Percentiles rank a stretch among this genome's conserved stretches.
These are phyloP conservation scores for Hypoxylon sp. DNA, from an alignment of 2,329 filamentous ascomycete genomes.

Conservation along the genomic window DNA sequence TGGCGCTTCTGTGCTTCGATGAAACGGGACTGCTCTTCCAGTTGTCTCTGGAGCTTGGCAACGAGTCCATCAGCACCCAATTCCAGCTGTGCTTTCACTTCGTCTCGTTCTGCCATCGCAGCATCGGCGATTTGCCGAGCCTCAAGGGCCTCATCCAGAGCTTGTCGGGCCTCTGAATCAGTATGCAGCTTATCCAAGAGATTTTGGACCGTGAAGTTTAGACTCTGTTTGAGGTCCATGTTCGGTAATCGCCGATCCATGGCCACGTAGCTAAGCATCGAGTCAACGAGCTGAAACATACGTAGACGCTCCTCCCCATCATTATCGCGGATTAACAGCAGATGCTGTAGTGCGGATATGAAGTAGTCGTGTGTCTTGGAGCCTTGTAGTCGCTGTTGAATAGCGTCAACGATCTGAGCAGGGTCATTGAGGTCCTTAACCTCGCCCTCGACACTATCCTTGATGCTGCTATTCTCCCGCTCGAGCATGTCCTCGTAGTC, in stretches of 20 bases:
- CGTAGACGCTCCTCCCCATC: slow-evolving; percentile 91
- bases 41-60: slow-evolving; percentile 88
- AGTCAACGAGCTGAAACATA: slow-evolving; percentile 97
- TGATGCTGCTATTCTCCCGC: slow-evolving; percentile 88
- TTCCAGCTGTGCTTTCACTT: slow-evolving; percentile 89
- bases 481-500: slow-evolving; percentile 98
- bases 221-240: slow-evolving; percentile 96
- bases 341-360: slow-evolving; percentile 91
- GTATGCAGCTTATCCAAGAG: slow-evolving; percentile 96
- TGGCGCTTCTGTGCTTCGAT: slow-evolving; percentile 91
- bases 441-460: slow-evolving; percentile 87
- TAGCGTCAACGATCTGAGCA: slow-evolving; percentile 92
- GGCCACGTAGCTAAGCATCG: slow-evolving; percentile 98
- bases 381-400: slow-evolving; percentile 84
- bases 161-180: slow-evolving; percentile 92
- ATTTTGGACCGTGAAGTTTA: slow-evolving; percentile 97
- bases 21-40: slow-evolving; percentile 92
- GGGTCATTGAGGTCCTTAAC: slow-evolving; percentile 94
- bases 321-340: slow-evolving; percentile 91
- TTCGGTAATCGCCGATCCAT: slow-evolving; percentile 97
- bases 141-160: slow-evolving; percentile 90
- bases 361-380: slow-evolving; percentile 95
- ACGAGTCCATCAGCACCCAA: slow-evolving; percentile 94
- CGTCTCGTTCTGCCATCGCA: slow-evolving; percentile 95
- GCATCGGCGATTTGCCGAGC: slow-evolving; percentile 93